Evolutionary conservation across 2,329 filamentous ascomycete genomes (phyloP), one percentile per base, ranked within the genome.

Genomic region (Cryphonectria radicalis): DNA sequence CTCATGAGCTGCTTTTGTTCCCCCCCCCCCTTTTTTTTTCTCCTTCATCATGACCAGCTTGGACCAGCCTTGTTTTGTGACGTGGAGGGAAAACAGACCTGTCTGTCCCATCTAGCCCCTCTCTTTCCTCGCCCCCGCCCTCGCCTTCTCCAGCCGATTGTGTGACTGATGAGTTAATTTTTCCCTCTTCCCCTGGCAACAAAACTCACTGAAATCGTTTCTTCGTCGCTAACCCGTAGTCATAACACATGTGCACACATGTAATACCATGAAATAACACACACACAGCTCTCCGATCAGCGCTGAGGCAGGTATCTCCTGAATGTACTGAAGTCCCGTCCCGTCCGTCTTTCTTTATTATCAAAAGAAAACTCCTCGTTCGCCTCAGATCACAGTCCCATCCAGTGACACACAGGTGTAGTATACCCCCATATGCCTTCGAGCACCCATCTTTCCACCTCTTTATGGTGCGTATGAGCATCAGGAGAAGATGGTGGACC

Each of bases 391-490:
- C 57, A 66, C 35, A 68, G n/a, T 37, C 63, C 63, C 42, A 32
- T 64, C 71, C 66, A 59, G 64, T 11, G 66, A 55, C 14, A 40
- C n/a, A 43, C 43, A 11, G 46, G 46, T n/a, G 22, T 50, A 4
- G 17, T 46, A 35, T 42, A 28, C 17, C 35, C 37, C 22, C 28
- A 63, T 2, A 25, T 4, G 7, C 67, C 69, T 66, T 70, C 71
- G 1, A 67, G 55, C 66, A 71, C 53, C 71, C 71, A 73, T 42
- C 59, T 63, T 63, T 73, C 65, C 17, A 73, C 22, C 63, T 71
- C 71, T 40, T 69, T 65, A 14, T 32, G 53, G 28, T 71, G 63
- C 7, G 71, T 73, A 55, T 73, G 69, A 25, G 55, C 5, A 64
- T 32, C 13, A 60, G 50, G 37, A 32, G 22, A 4, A 63, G 40